Base-by-base conservation (phyloP, 2,329 filamentous ascomycete genomes). In the Lizonia empirigonia region DNA sequence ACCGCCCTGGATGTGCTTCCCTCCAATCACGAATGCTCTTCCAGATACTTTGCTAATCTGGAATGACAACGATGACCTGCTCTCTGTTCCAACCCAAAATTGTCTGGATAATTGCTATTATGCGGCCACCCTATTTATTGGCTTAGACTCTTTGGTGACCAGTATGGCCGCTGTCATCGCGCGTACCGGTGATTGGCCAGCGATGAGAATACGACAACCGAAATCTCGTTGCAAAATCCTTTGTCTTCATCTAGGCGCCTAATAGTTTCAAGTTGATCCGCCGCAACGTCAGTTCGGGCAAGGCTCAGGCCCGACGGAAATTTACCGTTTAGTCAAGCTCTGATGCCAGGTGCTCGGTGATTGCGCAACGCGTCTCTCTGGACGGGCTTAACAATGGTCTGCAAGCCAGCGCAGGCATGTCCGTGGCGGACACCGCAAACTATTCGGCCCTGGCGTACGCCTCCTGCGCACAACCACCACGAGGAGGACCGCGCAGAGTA, bases 271-370 rank as follows among this genome's bases (percentile, higher is more conserved):
- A 49, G 50, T 62, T 67, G 67, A 70, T 68, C 65, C 61, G 54
- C 56, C 50, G 56, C 53, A 53, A 54, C 48, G 18, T 58, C 65
- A 30, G 55, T 68, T 63, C 50, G 59, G 65, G 68, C 58, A 70
- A 66, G 58, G 64, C 49, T 54, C 50, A 56, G 54, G 63, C 58
- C 67, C 44, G 56, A 59, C 62, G 58, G 49, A 52, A 52, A 52
- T 52, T 47, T 47, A 47, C 49, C 29, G 42, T 33, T 47, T 47
- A 47, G 49, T 52, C 33, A 44, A 44, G 47, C 22, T 42, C 16
- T 30, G 33, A 65, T 62, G 65, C 70, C 69, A 70, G 70, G 65
- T 61, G 62, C 64, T 68, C 69, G 70, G 70, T 67, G 66, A 72
- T 72, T 72, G 69, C 68, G 68, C 68, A 73, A 72, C 65, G 65